Base-by-base conservation (phyloP, 495 filamentous ascomycete species). In the Tetracladium setigerum region DNA sequence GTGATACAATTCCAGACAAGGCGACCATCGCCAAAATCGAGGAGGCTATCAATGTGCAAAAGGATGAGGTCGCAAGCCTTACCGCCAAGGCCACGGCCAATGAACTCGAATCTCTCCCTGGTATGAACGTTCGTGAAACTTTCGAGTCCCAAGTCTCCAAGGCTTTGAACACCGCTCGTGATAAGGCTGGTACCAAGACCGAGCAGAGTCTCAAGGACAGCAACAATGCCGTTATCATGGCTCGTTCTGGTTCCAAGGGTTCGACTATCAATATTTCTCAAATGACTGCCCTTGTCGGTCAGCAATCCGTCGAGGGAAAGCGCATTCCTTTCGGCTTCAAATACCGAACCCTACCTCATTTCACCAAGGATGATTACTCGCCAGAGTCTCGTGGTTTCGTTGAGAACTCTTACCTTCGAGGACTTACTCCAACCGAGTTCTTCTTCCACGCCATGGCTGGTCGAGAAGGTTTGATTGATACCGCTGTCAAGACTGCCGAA, bases 371-470 rank as follows among this genome's bases (percentile, higher is more conserved):
- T 56, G 92, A 99, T 63, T 97, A 97, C 62, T 95, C 89, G 13
- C 89, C 92, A 11, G 90, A 96, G 60, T 92, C 94, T 34, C 81
- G 91, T 65, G 92, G 92, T 31, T 99, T 99, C 65, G 90, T 99
- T 30, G 92, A 99, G 67, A 99, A 99, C 68, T 99, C 92, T 0
- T 99, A 99, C 57, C 78, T 99, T 22, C 86, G 92, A 72, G 92
- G 92, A 31, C 69, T 99, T 49, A 99, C 92, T 0, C 90, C 92
- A 1, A 84, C 85, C 1, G 92, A 99, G 57, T 99, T 97, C 66
- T 99, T 95, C 74, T 99, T 99, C 76, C 92, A 99, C 71, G 92
- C 92, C 54, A 99, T 99, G 92, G 92, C 92, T 69, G 92, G 92
- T 86, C 83, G 92, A 70, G 92, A 99, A 67, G 92, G 92, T 92